These are phyloP conservation scores for Lolium multiflorum DNA, from an alignment of 176 grass and related monocot genomes.

Conservation along the genomic window DNA sequence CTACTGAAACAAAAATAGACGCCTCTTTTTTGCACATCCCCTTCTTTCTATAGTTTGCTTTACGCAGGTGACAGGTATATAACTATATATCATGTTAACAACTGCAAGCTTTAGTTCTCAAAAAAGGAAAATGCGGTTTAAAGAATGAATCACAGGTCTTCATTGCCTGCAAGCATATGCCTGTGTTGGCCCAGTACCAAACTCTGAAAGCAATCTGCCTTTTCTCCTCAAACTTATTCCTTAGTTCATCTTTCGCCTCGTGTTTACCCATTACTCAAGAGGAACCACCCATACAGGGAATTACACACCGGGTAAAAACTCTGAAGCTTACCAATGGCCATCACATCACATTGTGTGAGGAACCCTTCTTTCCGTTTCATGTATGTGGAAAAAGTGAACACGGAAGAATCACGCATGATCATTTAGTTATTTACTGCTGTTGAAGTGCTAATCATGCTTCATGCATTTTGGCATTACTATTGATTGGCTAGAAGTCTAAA, in stretches of 20 bases:
- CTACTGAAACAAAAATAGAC: not conserved
- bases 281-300: not conserved
- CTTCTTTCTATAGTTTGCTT: not conserved
- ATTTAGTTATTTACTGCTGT: too few relatives aligned
- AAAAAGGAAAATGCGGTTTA: not conserved
- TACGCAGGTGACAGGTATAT: not conserved
- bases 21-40: not conserved
- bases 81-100: not conserved
- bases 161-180: conserved; percentile 22
- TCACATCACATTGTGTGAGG: not conserved
- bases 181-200: not conserved
- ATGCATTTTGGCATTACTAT: too few relatives aligned
- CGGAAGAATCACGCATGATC: too few relatives aligned
- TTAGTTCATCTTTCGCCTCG: not conserved
- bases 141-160: not conserved
- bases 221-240: conserved; percentile 20
- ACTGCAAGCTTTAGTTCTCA: not conserved
- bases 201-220: not conserved
- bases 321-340: not conserved
- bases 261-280: not conserved
- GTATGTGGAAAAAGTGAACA: too few relatives aligned
- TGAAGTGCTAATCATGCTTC: too few relatives aligned
- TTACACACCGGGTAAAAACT: not conserved
- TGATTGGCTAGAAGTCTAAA: too few relatives aligned
- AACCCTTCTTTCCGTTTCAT: too few relatives aligned